These are phyloP conservation scores for Magnaporthales sp. DNA, from an alignment of 2,329 filamentous ascomycete genomes.

Conservation along the genomic window DNA sequence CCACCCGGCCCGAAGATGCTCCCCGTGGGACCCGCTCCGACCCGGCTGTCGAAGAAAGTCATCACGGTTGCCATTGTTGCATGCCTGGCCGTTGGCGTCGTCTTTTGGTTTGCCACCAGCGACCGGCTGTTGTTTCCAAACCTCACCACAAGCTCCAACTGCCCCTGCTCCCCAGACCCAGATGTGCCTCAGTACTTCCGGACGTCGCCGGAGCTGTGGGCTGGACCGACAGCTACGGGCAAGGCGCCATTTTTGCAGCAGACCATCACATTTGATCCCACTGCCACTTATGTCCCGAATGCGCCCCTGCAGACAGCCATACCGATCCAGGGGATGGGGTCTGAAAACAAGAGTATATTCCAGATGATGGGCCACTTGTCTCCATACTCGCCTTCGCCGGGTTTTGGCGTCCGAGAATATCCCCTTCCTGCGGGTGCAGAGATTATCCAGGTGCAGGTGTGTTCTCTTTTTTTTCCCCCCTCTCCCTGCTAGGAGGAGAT, in stretches of 20 bases:
- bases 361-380: conserved; percentile 60
- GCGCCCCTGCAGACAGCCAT: conserved; percentile 62
- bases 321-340: conserved; percentile 52
- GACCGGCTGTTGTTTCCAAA: conserved; percentile 8
- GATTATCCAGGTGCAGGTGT: conserved; percentile 54
- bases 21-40: background rate
- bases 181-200: conserved; percentile 55
- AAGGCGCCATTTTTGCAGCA: conserved; percentile 61
- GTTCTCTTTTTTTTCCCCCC: conserved; percentile 7
- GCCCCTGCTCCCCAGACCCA: conserved; percentile 20
- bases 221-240: conserved; percentile 64
- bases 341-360: conserved; percentile 57
- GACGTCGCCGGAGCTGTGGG: conserved; percentile 49
- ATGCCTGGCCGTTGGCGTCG: conserved; percentile 14
- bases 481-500: background rate
- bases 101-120: conserved; percentile 13
- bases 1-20: background rate
- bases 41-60: conserved; percentile 7
- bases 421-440: conserved; percentile 56
- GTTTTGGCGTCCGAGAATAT: conserved; percentile 68
- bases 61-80: conserved; percentile 13
- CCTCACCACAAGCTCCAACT: conserved; percentile 7
- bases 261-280: conserved; percentile 58
- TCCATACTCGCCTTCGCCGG: conserved; percentile 62
- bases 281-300: conserved; percentile 58